Evolutionary conservation across 257 asterid species (phyloP), one percentile per base, ranked within the genome.

Genomic region (Agastache rugosa): DNA sequence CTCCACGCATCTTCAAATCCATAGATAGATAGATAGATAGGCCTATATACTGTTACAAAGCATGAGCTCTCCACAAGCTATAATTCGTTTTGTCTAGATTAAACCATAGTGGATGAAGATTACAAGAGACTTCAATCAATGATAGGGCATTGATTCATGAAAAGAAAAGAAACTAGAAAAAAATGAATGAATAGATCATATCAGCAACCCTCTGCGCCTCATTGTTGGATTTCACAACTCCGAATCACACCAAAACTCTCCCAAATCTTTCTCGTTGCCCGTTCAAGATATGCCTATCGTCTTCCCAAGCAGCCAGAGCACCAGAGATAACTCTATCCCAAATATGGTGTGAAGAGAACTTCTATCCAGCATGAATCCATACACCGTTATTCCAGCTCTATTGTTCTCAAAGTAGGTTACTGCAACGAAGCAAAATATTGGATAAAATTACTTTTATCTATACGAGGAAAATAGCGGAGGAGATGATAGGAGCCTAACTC

Each of bases 291-390:
- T 85, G 45, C 91, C 96, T 0, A 95, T 48, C 0, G 98, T 95
- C 87, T 95, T 95, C 9, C 99, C 99, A 9, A 92, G 99, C 75
- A 90, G 84, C 99, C 99, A 95, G 11, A 92, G 97, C 2, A 95
- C 90, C 19, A 95, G 84, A 3, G 97, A 86, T 23, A 95, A 72
- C 84, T 95, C 96, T 44, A 95, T 75, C 23, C 98, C 97, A 25
- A 95, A 89, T 42, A 95, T 87, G 63, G 97, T 85, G 82, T 89
- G 93, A 19, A 95, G 91, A 15, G 89, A 84, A 15, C 85, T 79
- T 77, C 99, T 79, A 69, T 95, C 98, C 81, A 95, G 77, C 96
- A 92, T 85, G 78, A 92, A 87, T 11, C 99, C 99, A 6, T 80
- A 92, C 15, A 95, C 67, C 25, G 98, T 95, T 14, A 95, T 87